Conservation (phyloP, 345 rosid species). For the Garcia nutans region DNA sequence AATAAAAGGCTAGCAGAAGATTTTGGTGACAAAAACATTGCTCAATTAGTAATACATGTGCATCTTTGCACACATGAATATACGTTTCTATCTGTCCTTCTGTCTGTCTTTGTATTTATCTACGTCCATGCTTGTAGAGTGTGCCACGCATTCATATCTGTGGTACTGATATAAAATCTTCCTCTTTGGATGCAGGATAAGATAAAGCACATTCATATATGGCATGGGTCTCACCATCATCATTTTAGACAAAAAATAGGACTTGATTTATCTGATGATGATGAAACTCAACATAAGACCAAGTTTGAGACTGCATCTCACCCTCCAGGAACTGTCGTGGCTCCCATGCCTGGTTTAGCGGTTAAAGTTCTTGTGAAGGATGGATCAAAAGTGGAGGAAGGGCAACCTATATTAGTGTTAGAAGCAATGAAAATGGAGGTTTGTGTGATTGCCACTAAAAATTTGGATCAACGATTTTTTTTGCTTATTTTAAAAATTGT, state of each 20-base stretch:
- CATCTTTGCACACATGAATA: background rate
- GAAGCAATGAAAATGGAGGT: constrained; percentile 99
- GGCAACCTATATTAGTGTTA: constrained; percentile 75
- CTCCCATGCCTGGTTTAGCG: constrained; percentile 96
- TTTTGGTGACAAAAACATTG: background rate
- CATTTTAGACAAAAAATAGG: constrained; percentile 68
- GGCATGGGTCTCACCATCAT: constrained; percentile 65
- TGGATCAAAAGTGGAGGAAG: constrained; percentile 67
- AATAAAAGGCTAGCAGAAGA: background rate
- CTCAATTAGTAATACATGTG: background rate
- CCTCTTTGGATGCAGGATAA: constrained; percentile 45
- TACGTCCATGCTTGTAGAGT: background rate
- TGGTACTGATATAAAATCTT: constrained; percentile 20
- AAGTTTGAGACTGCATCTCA: constrained; percentile 48
- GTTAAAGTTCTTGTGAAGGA: constrained; percentile 78
- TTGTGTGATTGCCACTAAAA: constrained; percentile 17
- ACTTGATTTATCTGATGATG: constrained; percentile 51
- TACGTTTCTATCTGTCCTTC: background rate
- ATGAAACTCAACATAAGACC: constrained; percentile 54
- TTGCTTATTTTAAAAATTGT: background rate
- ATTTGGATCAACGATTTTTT: background rate
- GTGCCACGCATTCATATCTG: background rate
- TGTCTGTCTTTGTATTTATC: background rate
- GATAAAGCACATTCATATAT: constrained; percentile 65
- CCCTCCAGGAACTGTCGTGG: constrained; percentile 66